A percentile compares a stretch with the other conserved stretches of the same genome.
Conservation (phyloP, 331 rosid genomes). For the Malus hybrid region DNA sequence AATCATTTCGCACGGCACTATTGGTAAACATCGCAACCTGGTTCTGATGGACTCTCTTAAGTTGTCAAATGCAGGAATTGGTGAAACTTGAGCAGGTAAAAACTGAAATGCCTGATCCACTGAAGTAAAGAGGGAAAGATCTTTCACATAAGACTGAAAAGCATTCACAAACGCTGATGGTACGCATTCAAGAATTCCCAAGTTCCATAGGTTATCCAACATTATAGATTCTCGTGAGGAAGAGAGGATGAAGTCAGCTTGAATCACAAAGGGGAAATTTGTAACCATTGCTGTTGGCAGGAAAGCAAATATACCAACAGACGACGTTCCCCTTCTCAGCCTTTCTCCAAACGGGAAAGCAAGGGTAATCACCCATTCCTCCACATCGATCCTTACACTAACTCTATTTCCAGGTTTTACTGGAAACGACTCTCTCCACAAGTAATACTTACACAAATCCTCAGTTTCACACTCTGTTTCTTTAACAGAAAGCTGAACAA, state of each 20-base stretch:
- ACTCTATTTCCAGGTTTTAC: neutral
- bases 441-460: slow-evolving; percentile 4
- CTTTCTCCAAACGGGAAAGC: slow-evolving; percentile 12
- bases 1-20: slow-evolving; percentile 9
- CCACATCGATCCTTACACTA: neutral
- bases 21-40: neutral
- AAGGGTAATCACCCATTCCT: slow-evolving; percentile 7
- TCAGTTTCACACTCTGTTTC: neutral
- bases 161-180: neutral
- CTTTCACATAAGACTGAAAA: neutral
- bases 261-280: slow-evolving; percentile 2
- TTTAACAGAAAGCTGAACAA: slow-evolving; percentile 7
- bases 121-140: neutral
- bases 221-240: slow-evolving; percentile 4
- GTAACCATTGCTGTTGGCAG: slow-evolving; percentile 6
- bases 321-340: neutral
- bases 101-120: neutral
- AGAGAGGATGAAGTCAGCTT: slow-evolving; percentile 11
- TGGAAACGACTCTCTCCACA: slow-evolving; percentile 15
- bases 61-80: neutral
- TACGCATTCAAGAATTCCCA: neutral
- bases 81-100: neutral
- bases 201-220: slow-evolving; percentile 1
- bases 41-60: neutral
- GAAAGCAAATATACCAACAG: slow-evolving; percentile 10